Percentiles rank a stretch among this genome's conserved stretches.
Conservation (phyloP, 257 asterid genomes). For the Linaria vulgaris region DNA sequence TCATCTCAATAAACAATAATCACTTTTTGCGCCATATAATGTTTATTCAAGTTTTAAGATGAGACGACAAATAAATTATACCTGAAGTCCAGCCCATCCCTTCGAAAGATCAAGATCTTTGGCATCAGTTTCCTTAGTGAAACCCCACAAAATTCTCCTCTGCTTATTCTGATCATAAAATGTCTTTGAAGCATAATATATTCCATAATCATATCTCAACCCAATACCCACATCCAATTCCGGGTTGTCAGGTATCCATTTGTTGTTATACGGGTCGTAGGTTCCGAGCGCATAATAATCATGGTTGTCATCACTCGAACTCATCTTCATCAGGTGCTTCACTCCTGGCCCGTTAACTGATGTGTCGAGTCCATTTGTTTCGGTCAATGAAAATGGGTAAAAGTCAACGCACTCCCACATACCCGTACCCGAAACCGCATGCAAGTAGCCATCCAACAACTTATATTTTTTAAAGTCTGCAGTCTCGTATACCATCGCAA, state of each 20-base stretch:
- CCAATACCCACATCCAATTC: slow-evolving; percentile 60
- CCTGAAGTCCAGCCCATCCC: slow-evolving; percentile 65
- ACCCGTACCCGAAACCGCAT: slow-evolving; percentile 58
- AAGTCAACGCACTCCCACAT: slow-evolving; percentile 77
- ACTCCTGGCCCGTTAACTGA: slow-evolving; percentile 50
- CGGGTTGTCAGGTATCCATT: slow-evolving; percentile 57
- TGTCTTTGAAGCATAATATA: slow-evolving; percentile 60
- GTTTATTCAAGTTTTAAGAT: not conserved
- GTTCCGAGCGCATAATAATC: slow-evolving; percentile 59
- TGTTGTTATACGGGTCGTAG: slow-evolving; percentile 35
- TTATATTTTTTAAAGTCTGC: slow-evolving; percentile 35
- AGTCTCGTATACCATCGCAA: slow-evolving; percentile 49
- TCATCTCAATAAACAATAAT: not conserved
- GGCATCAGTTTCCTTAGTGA: slow-evolving; percentile 58
- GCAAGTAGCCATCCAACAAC: slow-evolving; percentile 41
- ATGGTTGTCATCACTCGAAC: slow-evolving; percentile 43
- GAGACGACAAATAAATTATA: slow-evolving; percentile 1
- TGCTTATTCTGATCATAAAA: slow-evolving; percentile 48
- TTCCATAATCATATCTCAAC: slow-evolving; percentile 52
- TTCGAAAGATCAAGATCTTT: slow-evolving; percentile 47
- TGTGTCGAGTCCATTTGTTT: slow-evolving; percentile 49
- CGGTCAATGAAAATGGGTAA: slow-evolving; percentile 44
- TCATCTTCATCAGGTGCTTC: slow-evolving; percentile 57
- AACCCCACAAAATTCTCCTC: slow-evolving; percentile 64
- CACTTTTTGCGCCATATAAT: not conserved